These are phyloP conservation scores for Phyllosticta citribraziliensis DNA, from an alignment of 2,329 filamentous ascomycete species.

Conservation along the genomic window DNA sequence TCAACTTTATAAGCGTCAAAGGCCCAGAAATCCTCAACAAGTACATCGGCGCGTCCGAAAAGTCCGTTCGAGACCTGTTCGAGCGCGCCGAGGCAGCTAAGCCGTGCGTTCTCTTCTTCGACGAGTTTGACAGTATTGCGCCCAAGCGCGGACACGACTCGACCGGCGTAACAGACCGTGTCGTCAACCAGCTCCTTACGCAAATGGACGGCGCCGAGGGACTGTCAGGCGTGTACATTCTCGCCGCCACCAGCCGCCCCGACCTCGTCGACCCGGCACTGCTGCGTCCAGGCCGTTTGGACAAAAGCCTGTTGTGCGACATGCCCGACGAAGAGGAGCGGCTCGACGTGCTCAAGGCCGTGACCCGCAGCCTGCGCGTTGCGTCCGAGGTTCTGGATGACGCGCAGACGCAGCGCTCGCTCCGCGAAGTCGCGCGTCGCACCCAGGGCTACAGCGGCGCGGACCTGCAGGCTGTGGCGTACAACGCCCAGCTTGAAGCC, in stretches of 20 bases:
- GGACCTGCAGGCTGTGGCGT: conserved; percentile 87
- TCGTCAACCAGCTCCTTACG: conserved; percentile 95
- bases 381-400: conserved; percentile 52
- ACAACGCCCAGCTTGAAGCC: conserved; percentile 92
- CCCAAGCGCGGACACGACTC: conserved; percentile 95
- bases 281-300: conserved; percentile 79
- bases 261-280: conserved; percentile 94
- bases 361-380: conserved; percentile 73
- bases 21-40: conserved; percentile 98
- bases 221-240: conserved; percentile 85
- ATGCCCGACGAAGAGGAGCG: conserved; percentile 74
- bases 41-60: conserved; percentile 96
- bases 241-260: conserved; percentile 86
- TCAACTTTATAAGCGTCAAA: conserved; percentile 98
- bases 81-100: conserved; percentile 82
- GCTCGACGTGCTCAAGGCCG: conserved; percentile 75
- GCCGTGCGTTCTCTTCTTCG: conserved; percentile 94
- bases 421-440: conserved; percentile 64
- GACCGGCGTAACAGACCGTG: conserved; percentile 95
- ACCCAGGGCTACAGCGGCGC: conserved; percentile 92
- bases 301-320: conserved; percentile 88
- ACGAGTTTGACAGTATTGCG: conserved; percentile 96
- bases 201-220: conserved; percentile 99
- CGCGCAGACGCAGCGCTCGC: conserved; percentile 21
- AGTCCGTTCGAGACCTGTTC: conserved; percentile 90